Evolutionary conservation across 805 yeast genomes (phyloP).

Genomic region (Ogataea allantospora): DNA sequence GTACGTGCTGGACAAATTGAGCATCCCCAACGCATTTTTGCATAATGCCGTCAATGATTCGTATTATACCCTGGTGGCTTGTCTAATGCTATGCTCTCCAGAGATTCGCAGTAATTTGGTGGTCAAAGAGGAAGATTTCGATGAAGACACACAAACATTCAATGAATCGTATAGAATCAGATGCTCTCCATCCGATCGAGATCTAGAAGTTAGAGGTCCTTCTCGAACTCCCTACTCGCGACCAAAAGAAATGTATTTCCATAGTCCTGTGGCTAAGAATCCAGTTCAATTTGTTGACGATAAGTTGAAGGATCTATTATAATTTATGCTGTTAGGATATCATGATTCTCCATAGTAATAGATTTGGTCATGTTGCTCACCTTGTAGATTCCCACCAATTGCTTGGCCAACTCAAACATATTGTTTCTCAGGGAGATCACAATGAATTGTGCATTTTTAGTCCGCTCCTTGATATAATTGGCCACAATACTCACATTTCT

Average conservation of each 20-base stretch:
- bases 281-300: constrained; percentile 5
- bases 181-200: constrained; percentile 19
- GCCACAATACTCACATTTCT: constrained; percentile 97
- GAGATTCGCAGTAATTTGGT: constrained; percentile 26
- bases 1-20: constrained; percentile 28
- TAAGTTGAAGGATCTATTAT: neutral
- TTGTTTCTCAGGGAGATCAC: constrained; percentile 94
- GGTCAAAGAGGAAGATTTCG: constrained; percentile 1
- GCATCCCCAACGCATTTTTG: constrained; percentile 29
- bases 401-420: constrained; percentile 96
- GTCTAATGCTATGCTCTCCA: constrained; percentile 28
- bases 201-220: constrained; percentile 10
- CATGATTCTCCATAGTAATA: constrained; percentile 70
- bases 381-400: constrained; percentile 93
- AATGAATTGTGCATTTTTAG: constrained; percentile 93
- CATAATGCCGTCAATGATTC: constrained; percentile 36
- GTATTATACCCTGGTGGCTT: constrained; percentile 29
- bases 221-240: neutral
- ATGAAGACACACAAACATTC: constrained; percentile 7
- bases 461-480: constrained; percentile 90
- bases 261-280: neutral
- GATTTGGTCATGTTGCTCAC: constrained; percentile 88
- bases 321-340: constrained; percentile 27
- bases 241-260: constrained; percentile 4
- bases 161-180: constrained; percentile 8